phyloP scores from a whole-genome alignment of 1,284 basidiomycete species.

The Hymenochaete sp. region DNA sequence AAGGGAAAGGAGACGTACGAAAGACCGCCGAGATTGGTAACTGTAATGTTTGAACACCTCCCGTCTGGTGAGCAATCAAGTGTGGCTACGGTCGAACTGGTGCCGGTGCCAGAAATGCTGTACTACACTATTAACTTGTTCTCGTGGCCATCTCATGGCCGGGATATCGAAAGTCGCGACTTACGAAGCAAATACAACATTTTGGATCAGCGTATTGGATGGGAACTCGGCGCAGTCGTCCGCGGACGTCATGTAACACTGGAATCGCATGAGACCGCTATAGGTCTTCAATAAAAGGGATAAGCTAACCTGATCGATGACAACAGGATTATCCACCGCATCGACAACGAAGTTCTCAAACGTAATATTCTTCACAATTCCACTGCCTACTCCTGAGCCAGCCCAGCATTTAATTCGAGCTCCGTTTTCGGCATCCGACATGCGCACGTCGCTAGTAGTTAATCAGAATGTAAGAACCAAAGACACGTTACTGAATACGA shows the following conservation, averaged over 20 bases:
- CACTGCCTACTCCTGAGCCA: conserved; percentile 27
- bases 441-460: conserved; percentile 33
- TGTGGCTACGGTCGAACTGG: conserved; percentile 43
- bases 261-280: background rate
- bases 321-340: conserved; percentile 38
- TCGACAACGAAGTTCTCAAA: conserved; percentile 31
- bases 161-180: background rate
- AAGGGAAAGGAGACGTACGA: background rate
- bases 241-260: conserved; percentile 48
- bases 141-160: background rate
- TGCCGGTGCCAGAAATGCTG: conserved; percentile 50
- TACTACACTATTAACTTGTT: conserved; percentile 16
- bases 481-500: background rate
- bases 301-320: conserved; percentile 29
- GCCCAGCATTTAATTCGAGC: conserved; percentile 44
- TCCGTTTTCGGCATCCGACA: conserved; percentile 42
- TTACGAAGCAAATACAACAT: conserved; percentile 28
- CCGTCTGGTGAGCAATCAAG: conserved; percentile 47
- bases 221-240: conserved; percentile 41
- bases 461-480: background rate
- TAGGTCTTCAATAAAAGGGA: background rate
- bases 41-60: conserved; percentile 42
- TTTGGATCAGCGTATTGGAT: conserved; percentile 39
- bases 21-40: conserved; percentile 37
- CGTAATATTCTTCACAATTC: conserved; percentile 33